Conservation (phyloP, 2,329 filamentous ascomycete genomes). For the Pseudogymnoascus sp. region DNA sequence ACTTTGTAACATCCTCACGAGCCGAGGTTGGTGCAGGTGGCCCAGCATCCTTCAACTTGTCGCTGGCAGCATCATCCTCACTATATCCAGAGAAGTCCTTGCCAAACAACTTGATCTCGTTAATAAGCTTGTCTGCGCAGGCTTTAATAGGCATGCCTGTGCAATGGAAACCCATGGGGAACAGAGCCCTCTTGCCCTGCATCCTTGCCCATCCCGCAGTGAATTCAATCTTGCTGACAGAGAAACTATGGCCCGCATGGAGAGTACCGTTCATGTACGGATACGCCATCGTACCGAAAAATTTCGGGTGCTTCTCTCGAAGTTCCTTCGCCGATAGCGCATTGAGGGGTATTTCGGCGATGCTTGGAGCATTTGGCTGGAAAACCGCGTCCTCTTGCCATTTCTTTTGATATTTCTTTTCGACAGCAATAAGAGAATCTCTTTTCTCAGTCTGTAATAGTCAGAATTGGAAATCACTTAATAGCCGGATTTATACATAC, state of each 20-base stretch:
- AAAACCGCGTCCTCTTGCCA: constrained; percentile 75
- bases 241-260: constrained; percentile 89
- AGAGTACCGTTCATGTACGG: constrained; percentile 82
- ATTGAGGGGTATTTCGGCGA: constrained; percentile 65
- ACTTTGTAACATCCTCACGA: constrained; percentile 83
- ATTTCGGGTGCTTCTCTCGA: constrained; percentile 77
- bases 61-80: constrained; percentile 47
- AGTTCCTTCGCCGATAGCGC: constrained; percentile 66
- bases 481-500: constrained; percentile 31
- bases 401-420: constrained; percentile 86
- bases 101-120: constrained; percentile 84
- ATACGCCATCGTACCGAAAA: constrained; percentile 73
- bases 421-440: constrained; percentile 69
- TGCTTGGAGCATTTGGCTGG: constrained; percentile 74
- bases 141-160: constrained; percentile 98
- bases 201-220: constrained; percentile 77
- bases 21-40: constrained; percentile 53
- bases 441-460: constrained; percentile 66
- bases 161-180: constrained; percentile 90
- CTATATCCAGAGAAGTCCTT: constrained; percentile 72
- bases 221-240: constrained; percentile 88
- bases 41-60: constrained; percentile 37
- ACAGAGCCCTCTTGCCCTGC: constrained; percentile 79
- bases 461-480: neutral
- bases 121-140: constrained; percentile 85